These are phyloP conservation scores for Chalaropsis ovoidea DNA, from an alignment of 2,329 filamentous ascomycete species.

Conservation along the genomic window DNA sequence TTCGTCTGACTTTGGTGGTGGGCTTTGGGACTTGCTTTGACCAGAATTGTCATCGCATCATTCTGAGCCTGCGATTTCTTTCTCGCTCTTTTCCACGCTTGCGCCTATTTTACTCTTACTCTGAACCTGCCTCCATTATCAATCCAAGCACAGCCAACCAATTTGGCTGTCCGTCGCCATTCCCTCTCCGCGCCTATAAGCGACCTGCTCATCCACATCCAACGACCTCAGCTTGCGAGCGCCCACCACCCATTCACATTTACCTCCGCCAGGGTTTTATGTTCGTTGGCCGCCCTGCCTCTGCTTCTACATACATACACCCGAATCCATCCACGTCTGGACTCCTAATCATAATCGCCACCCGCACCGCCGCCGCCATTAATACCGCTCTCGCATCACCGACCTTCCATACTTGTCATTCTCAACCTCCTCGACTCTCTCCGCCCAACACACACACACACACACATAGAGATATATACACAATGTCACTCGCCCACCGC, in stretches of 20 bases:
- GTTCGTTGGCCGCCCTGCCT: not conserved
- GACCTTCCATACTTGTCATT: not conserved
- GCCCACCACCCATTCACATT: not conserved
- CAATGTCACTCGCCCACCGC: slow-evolving; percentile 66
- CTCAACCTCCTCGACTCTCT: not conserved
- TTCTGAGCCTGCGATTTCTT: not conserved
- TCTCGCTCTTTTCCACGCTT: not conserved
- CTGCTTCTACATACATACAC: not conserved
- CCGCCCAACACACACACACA: not conserved
- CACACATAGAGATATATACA: too few species aligned
- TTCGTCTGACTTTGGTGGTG: not conserved
- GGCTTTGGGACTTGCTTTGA: not conserved
- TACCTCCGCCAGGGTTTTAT: not conserved
- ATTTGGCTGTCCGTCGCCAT: not conserved
- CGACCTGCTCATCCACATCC: not conserved
- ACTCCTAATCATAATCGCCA: not conserved
- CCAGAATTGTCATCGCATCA: not conserved
- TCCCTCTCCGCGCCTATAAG: not conserved
- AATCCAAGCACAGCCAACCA: too few species aligned
- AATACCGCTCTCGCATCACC: not conserved
- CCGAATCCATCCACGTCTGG: not conserved
- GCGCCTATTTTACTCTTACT: not conserved
- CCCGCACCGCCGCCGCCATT: not conserved
- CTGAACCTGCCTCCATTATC: not conserved
- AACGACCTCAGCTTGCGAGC: not conserved